Evolutionary conservation across 2,329 filamentous ascomycete species (phyloP).

Genomic region (Diaporthe helianthi): DNA sequence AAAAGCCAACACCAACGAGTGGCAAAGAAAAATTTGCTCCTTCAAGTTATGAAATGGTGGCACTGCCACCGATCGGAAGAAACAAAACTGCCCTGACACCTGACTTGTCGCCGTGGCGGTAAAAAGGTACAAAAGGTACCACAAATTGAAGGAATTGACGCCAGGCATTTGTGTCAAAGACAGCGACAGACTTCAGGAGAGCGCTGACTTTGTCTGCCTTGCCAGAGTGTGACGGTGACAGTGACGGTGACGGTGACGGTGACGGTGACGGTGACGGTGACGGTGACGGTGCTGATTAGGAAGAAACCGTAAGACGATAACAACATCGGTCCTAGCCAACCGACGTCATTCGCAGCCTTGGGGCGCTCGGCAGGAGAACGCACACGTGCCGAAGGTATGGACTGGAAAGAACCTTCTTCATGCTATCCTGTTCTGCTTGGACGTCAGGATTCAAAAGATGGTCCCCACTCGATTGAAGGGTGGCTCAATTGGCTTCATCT

Average conservation of each 20-base stretch:
- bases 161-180: no score
- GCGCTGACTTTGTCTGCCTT: no score
- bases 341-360: conserved; percentile 5
- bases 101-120: not conserved
- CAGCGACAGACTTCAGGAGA: no score
- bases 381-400: not conserved
- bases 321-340: not conserved
- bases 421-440: not conserved
- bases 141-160: not conserved
- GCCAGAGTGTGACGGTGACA: no score
- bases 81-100: not conserved
- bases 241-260: no score
- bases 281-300: not conserved
- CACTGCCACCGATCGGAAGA: no score
- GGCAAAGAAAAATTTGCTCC: not conserved
- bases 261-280: no score
- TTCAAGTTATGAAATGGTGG: not conserved
- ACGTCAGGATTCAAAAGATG: not conserved
- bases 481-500: not conserved
- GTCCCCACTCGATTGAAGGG: not conserved
- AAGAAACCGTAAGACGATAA: not conserved
- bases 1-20: not conserved
- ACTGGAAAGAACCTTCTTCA: not conserved
- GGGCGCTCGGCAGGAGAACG: not conserved
- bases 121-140: not conserved